A percentile compares a stretch with the other conserved stretches of the same genome.
Conservation (phyloP, 306 rosid species). For the Macrotyloma uniflorum region DNA sequence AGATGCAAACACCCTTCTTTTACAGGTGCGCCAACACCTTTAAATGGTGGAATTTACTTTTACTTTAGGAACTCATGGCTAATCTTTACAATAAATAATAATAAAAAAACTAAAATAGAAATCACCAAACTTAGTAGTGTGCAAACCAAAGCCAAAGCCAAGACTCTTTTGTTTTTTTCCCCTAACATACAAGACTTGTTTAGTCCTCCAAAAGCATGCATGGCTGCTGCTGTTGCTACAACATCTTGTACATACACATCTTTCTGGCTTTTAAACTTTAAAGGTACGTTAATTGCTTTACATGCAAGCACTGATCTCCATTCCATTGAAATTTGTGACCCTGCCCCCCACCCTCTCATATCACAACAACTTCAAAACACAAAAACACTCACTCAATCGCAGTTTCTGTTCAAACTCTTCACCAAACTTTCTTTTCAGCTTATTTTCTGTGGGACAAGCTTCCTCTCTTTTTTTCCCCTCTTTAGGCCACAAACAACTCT, state of each 20-base stretch:
- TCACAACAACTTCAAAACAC: constrained; percentile 27
- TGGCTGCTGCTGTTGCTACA: constrained; percentile 31
- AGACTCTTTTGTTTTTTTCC: constrained; percentile 27
- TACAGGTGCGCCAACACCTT: constrained; percentile 62
- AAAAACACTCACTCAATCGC: constrained; percentile 37
- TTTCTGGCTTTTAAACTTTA: constrained; percentile 33
- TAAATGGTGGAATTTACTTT: constrained; percentile 66
- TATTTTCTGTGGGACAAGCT: constrained; percentile 49
- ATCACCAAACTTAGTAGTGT: constrained; percentile 40
- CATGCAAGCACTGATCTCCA: constrained; percentile 42
- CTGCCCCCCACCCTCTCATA: constrained; percentile 1
- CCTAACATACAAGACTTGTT: constrained; percentile 30
- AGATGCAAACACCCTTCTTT: constrained; percentile 59
- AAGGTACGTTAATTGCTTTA: constrained; percentile 47
- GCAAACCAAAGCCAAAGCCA: constrained; percentile 54
- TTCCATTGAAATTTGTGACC: constrained; percentile 42
- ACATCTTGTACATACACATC: constrained; percentile 33
- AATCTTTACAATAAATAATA: constrained; percentile 42
- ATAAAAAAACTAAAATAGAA: constrained; percentile 8
- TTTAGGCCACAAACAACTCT: constrained; percentile 26
- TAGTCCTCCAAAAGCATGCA: constrained; percentile 50
- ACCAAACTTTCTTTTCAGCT: constrained; percentile 35
- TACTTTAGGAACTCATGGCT: constrained; percentile 60
- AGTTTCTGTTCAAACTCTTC: constrained; percentile 41
- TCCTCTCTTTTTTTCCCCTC: constrained; percentile 32